These are phyloP conservation scores for Starmerella lactis-condensi DNA, from an alignment of 805 yeast species.

Conservation along the genomic window DNA sequence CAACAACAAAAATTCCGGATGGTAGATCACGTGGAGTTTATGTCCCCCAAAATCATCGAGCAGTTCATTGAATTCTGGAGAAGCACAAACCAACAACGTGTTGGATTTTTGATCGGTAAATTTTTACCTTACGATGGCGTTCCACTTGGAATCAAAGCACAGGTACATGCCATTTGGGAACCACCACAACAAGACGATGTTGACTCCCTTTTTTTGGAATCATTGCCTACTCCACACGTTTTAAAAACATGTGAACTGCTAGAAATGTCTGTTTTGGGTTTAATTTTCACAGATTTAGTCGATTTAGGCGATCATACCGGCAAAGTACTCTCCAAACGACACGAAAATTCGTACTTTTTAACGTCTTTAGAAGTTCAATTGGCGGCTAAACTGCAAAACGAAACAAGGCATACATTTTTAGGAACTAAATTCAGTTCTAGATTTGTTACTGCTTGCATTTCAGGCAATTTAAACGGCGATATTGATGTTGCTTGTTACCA, in stretches of 20 bases:
- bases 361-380: slow-evolving; percentile 72
- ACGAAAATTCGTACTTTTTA: slow-evolving; percentile 73
- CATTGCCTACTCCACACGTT: slow-evolving; percentile 24
- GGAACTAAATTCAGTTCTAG: slow-evolving; percentile 58
- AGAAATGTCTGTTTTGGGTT: slow-evolving; percentile 62
- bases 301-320: slow-evolving; percentile 83
- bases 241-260: slow-evolving; percentile 31
- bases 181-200: slow-evolving; percentile 74
- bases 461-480: slow-evolving; percentile 77
- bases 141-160: slow-evolving; percentile 86
- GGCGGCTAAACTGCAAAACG: slow-evolving; percentile 62
- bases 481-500: slow-evolving; percentile 85
- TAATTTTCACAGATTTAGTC: slow-evolving; percentile 72
- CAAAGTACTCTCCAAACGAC: slow-evolving; percentile 78
- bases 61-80: slow-evolving; percentile 87
- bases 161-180: slow-evolving; percentile 83
- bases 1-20: slow-evolving; percentile 79
- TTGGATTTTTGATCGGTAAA: slow-evolving; percentile 68
- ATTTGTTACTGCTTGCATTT: slow-evolving; percentile 79
- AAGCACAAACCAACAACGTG: slow-evolving; percentile 64
- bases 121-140: slow-evolving; percentile 57
- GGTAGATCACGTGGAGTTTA: slow-evolving; percentile 95
- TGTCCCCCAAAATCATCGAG: slow-evolving; percentile 54
- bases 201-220: slow-evolving; percentile 62
- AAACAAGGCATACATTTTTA: slow-evolving; percentile 31